phyloP scores from a whole-genome alignment of 495 filamentous ascomycete species.

The Tetracladium setigerum region DNA sequence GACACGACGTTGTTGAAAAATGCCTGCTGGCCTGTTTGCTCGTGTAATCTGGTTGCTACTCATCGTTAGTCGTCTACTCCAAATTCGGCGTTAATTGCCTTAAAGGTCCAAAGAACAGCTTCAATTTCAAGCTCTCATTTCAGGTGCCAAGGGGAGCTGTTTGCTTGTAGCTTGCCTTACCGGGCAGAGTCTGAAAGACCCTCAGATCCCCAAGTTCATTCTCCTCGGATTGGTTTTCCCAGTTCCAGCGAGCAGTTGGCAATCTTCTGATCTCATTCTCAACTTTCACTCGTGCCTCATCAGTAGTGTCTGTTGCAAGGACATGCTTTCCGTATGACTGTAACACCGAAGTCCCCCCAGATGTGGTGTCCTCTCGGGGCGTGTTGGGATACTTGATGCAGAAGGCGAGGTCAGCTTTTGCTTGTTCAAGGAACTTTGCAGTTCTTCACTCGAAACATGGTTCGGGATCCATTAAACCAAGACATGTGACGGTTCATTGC shows the following conservation, averaged over 20 bases:
- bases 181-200: slow-evolving; percentile 36
- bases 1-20: slow-evolving; percentile 44
- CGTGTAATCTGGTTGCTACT: slow-evolving; percentile 36
- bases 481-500: too few relatives aligned
- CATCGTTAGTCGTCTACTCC: background rate
- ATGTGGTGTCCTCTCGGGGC: slow-evolving; percentile 30
- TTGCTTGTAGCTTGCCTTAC: background rate
- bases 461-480: too few relatives aligned
- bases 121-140: too few relatives aligned
- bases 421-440: too few relatives aligned
- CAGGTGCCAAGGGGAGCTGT: too few relatives aligned
- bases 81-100: too few relatives aligned
- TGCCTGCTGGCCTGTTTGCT: slow-evolving; percentile 37
- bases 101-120: too few relatives aligned
- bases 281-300: slow-evolving; percentile 35
- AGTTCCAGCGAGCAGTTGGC: slow-evolving; percentile 34
- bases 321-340: slow-evolving; percentile 46
- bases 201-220: slow-evolving; percentile 25
- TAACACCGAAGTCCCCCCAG: slow-evolving; percentile 40
- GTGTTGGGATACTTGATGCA: slow-evolving; percentile 14
- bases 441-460: too few relatives aligned
- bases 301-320: slow-evolving; percentile 35
- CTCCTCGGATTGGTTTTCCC: slow-evolving; percentile 29
- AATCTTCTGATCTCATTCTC: slow-evolving; percentile 40
- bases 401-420: too few relatives aligned